phyloP scores from a whole-genome alignment of 2,329 filamentous ascomycete species.

The Sclerotinia trifoliorum region DNA sequence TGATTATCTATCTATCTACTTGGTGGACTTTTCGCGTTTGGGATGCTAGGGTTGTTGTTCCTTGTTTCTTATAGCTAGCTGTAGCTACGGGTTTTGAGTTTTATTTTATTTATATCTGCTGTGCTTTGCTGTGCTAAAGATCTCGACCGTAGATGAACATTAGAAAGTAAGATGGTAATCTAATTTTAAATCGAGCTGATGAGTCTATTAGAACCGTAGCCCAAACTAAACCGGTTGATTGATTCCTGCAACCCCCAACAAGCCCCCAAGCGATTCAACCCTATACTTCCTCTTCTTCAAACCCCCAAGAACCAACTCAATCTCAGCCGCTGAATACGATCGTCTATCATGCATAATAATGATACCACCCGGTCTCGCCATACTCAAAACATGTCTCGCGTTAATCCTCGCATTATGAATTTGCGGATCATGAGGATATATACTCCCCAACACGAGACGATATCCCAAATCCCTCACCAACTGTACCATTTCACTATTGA shows the following conservation, averaged over 20 bases:
- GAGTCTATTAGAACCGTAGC: neutral
- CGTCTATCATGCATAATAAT: conserved; percentile 85
- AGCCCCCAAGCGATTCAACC: conserved; percentile 68
- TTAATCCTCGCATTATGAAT: conserved; percentile 69
- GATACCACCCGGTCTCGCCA: conserved; percentile 72
- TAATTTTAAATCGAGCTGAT: too few relatives aligned
- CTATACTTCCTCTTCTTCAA: conserved; percentile 67
- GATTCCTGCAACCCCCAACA: conserved; percentile 47
- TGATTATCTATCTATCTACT: too few relatives aligned
- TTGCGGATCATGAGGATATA: conserved; percentile 92
- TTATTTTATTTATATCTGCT: too few relatives aligned
- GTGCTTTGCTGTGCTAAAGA: too few relatives aligned
- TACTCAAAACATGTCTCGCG: conserved; percentile 75
- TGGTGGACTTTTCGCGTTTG: too few relatives aligned
- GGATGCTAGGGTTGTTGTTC: too few relatives aligned
- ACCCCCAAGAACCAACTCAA: conserved; percentile 69
- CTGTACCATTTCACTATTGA: conserved; percentile 67
- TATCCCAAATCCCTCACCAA: conserved; percentile 63
- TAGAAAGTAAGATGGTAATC: too few relatives aligned
- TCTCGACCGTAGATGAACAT: too few relatives aligned
- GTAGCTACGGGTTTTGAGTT: too few relatives aligned
- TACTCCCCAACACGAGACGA: conserved; percentile 72
- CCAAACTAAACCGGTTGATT: neutral
- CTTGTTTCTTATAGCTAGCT: too few relatives aligned
- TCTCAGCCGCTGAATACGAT: conserved; percentile 79